A percentile compares a stretch with the other conserved stretches of the same genome.
Conservation (phyloP, 495 filamentous ascomycete genomes). For the Penicillium simplicissimum region DNA sequence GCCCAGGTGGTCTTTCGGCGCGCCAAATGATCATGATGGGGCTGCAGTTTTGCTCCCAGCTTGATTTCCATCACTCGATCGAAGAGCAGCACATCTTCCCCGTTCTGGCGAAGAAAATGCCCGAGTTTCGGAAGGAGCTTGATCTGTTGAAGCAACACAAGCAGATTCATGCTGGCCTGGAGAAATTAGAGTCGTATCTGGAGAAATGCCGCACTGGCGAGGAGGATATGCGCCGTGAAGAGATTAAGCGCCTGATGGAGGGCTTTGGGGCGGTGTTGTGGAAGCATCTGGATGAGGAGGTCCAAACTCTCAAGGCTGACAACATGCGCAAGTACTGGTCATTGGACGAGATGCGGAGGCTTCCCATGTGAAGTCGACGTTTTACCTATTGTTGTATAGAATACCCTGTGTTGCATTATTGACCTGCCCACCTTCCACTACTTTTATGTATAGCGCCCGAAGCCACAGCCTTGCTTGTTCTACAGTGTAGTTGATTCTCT, state of each 20-base stretch:
- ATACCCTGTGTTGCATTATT: neutral
- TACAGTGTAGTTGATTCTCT: neutral
- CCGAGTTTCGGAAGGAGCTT: constrained; percentile 66
- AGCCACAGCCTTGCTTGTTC: neutral
- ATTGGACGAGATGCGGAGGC: constrained; percentile 67
- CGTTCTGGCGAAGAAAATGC: constrained; percentile 74
- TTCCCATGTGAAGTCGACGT: constrained; percentile 59
- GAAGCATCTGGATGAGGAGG: constrained; percentile 74
- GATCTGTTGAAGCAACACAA: constrained; percentile 77
- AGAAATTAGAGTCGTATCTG: constrained; percentile 69
- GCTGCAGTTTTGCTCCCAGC: constrained; percentile 63
- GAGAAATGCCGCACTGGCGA: constrained; percentile 62
- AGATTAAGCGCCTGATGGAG: constrained; percentile 71
- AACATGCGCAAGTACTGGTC: constrained; percentile 89
- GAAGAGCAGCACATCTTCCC: constrained; percentile 87
- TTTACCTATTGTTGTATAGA: neutral
- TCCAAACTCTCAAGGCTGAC: constrained; percentile 68
- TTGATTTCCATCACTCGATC: constrained; percentile 78
- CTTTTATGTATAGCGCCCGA: neutral
- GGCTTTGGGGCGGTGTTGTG: constrained; percentile 66
- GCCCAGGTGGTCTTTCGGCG: constrained; percentile 59
- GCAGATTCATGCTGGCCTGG: constrained; percentile 79
- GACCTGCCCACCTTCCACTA: no score
- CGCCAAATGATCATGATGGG: constrained; percentile 64
- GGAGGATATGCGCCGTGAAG: constrained; percentile 64